phyloP scores from a whole-genome alignment of 108 stramenopile species.

The Phaeodactylum tricornutum region DNA sequence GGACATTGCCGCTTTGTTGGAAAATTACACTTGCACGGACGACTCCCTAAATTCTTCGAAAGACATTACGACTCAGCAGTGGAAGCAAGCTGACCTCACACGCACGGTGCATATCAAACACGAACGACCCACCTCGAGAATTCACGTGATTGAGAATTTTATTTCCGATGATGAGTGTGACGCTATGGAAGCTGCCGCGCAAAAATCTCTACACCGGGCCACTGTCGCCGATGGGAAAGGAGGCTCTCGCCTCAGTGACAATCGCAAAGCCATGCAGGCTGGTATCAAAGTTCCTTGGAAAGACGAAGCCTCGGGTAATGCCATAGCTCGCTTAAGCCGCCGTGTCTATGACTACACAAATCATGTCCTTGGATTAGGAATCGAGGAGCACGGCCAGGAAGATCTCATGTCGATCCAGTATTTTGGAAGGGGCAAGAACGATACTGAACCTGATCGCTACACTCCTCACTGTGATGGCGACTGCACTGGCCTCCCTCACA shows the following conservation, averaged over 20 bases:
- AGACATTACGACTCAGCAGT: slow-evolving; percentile 4
- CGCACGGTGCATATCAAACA: slow-evolving; percentile 36
- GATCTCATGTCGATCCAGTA: slow-evolving; percentile 84
- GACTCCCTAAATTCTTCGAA: slow-evolving; percentile 34
- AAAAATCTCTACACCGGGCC: slow-evolving; percentile 47
- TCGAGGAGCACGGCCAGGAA: slow-evolving; percentile 65
- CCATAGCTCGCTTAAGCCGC: slow-evolving; percentile 43
- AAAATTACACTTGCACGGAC: slow-evolving; percentile 76
- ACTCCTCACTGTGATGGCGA: slow-evolving; percentile 89
- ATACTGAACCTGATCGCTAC: slow-evolving; percentile 67
- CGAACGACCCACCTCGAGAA: slow-evolving; percentile 55
- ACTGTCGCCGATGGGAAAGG: slow-evolving; percentile 82
- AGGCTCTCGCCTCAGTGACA: slow-evolving; percentile 43
- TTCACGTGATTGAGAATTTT: slow-evolving; percentile 69
- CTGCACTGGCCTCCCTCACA: slow-evolving; percentile 57
- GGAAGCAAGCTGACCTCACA: slow-evolving; percentile 9
- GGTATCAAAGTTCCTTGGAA: slow-evolving; percentile 73
- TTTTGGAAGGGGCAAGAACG: slow-evolving; percentile 45
- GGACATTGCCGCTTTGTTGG: slow-evolving; percentile 33
- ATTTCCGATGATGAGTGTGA: slow-evolving; percentile 73
- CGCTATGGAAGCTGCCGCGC: slow-evolving; percentile 50
- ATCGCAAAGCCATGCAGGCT: slow-evolving; percentile 75
- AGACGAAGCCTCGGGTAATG: slow-evolving; percentile 47
- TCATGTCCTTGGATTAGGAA: slow-evolving; percentile 46
- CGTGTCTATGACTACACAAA: slow-evolving; percentile 70